Evolutionary conservation across 1,284 basidiomycete species (phyloP).

Genomic region (Trametes hirsuta): DNA sequence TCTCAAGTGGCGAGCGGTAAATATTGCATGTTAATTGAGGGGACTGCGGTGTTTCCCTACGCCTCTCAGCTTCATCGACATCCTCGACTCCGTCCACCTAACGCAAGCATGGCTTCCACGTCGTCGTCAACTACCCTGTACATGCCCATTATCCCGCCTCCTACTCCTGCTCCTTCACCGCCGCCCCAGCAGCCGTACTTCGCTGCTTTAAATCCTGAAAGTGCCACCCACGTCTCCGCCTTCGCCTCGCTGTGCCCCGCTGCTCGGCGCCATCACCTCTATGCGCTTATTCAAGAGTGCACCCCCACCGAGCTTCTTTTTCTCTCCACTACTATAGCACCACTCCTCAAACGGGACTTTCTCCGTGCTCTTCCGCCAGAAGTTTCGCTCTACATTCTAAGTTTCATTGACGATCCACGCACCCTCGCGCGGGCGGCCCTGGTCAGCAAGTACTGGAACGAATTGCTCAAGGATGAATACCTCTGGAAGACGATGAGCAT

Average conservation of each 20-base stretch:
- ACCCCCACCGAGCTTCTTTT: constrained; percentile 79
- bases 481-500: constrained; percentile 86
- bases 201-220: constrained; percentile 26
- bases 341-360: constrained; percentile 88
- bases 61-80: not conserved
- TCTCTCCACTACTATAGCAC: constrained; percentile 76
- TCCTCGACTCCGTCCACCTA: not conserved
- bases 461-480: constrained; percentile 80
- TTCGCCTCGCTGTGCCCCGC: constrained; percentile 43
- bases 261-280: constrained; percentile 63
- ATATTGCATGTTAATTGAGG: too few relatives aligned
- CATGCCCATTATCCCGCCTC: constrained; percentile 64
- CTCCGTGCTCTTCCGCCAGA: constrained; percentile 84
- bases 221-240: constrained; percentile 35
- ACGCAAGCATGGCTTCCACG: constrained; percentile 16
- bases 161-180: constrained; percentile 73
- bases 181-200: constrained; percentile 33
- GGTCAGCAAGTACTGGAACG: constrained; percentile 81
- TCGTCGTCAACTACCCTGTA: constrained; percentile 38
- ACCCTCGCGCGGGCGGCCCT: constrained; percentile 74
- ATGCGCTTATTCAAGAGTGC: constrained; percentile 66
- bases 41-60: not conserved
- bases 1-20: too few relatives aligned
- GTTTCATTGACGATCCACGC: constrained; percentile 81
- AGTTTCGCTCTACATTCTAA: constrained; percentile 80